Conservation (phyloP, 139 green algal species). For the Diplosphaera chodatii region DNA sequence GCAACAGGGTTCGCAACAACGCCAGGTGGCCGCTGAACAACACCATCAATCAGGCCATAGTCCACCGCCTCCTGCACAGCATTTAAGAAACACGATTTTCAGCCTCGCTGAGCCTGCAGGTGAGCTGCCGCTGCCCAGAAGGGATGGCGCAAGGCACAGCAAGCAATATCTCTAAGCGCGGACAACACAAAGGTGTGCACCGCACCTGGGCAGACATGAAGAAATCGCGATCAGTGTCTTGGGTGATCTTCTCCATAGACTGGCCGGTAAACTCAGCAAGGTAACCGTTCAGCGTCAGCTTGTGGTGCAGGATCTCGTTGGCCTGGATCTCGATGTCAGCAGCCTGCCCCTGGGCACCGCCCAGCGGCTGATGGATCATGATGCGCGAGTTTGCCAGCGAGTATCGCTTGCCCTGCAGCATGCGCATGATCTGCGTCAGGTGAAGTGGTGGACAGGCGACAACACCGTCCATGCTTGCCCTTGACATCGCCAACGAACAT, state of each 20-base stretch:
- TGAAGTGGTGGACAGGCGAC: too few species aligned
- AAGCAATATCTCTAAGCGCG: not conserved
- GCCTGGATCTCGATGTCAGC: conserved; percentile 99
- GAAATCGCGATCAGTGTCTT: conserved; percentile 97
- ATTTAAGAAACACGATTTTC: too few species aligned
- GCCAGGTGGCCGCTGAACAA: conserved; percentile 36
- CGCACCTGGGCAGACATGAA: conserved; percentile 81
- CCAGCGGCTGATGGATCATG: conserved; percentile 99
- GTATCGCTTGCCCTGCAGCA: conserved; percentile 90
- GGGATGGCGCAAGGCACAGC: too few species aligned
- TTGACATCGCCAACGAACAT: too few species aligned
- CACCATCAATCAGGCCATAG: conserved; percentile 91
- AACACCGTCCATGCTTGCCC: too few species aligned
- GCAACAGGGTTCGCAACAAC: not conserved
- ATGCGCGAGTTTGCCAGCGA: conserved; percentile 95
- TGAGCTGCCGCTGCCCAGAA: too few species aligned
- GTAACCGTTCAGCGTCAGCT: conserved; percentile 97
- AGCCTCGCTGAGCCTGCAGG: too few species aligned
- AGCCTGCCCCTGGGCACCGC: conserved; percentile 96
- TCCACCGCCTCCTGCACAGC: conserved; percentile 86
- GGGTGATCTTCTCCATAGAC: conserved; percentile 87
- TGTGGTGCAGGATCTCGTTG: conserved; percentile 99
- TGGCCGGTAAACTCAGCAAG: conserved; percentile 95
- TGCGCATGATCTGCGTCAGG: not conserved
- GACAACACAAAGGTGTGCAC: not conserved